Evolutionary conservation across 2,329 filamentous ascomycete genomes (phyloP), one percentile per base, ranked within the genome.

Genomic region (Shiraia bambusicola): DNA sequence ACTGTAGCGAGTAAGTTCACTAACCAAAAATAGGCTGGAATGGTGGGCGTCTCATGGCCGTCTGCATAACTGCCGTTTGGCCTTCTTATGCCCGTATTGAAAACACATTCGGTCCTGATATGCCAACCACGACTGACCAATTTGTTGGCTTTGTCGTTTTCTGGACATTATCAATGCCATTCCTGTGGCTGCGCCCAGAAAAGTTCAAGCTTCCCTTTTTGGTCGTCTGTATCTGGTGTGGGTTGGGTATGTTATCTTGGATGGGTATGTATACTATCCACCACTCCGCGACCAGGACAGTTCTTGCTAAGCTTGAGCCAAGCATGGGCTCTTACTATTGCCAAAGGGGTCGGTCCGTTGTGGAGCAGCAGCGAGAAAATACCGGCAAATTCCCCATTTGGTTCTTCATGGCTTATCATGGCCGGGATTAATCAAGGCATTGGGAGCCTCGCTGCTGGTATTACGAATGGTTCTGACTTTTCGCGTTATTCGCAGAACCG

Each of bases 151-250:
- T 67, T 27, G 58, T 66, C 0, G 44, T 67, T 0, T 69, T 67
- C 32, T 66, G 61, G 61, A 59, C 65, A 13, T 41, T 69, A 0
- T 66, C 60, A 2, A 61, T 60, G 0, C 76, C 75, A 0, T 75
- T 79, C 45, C 56, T 78, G 2, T 73, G 71, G 59, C 70, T 78
- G n/a, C 67, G 69, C 0, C 74, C 75, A 0, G 74, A 77, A 44
- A 71, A 70, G n/a, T 76, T 75, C 59, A 75, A 72, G 54, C 57
- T 72, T 4, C 73, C 72, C 0, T 76, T 77, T 47, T 60, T 72
- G 28, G 47, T 75, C 13, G 69, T 72, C 5, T 72, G 66, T 33
- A 52, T 67, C 4, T 74, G 72, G 54, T 75, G 71, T 40, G 69
- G 69, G 11, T 12, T 73, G 3, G 72, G 69, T 11, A 77, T 77